A percentile compares a stretch with the other conserved stretches of the same genome.
These are phyloP conservation scores for Petunia secreta DNA, from an alignment of 257 asterid genomes.

Conservation along the genomic window DNA sequence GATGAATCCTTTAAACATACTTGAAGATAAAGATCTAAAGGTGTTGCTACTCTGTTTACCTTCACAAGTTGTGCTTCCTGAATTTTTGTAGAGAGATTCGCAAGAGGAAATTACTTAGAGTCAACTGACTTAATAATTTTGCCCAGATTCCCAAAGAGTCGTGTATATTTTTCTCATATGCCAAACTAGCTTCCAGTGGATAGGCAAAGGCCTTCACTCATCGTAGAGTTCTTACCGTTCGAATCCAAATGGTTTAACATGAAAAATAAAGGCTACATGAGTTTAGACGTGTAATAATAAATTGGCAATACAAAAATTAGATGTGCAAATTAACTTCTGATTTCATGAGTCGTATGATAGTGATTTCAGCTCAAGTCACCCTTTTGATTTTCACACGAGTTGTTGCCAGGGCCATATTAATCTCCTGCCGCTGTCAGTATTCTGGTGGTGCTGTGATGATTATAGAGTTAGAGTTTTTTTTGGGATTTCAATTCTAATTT, in stretches of 20 bases:
- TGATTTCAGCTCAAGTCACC: neutral
- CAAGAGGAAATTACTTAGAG: slow-evolving; percentile 8
- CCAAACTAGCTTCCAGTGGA: slow-evolving; percentile 1
- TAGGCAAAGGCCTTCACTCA: slow-evolving; percentile 16
- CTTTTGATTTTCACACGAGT: no score
- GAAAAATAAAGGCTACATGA: neutral
- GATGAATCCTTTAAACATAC: slow-evolving; percentile 34
- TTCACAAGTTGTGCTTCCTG: slow-evolving; percentile 45
- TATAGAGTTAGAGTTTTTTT: no score
- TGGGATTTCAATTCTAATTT: no score
- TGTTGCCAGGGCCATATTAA: no score
- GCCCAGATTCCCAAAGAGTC: neutral
- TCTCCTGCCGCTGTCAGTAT: no score
- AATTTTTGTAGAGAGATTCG: slow-evolving; percentile 33
- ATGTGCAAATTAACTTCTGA: neutral
- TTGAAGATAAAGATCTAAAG: slow-evolving; percentile 40
- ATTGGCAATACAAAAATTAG: neutral
- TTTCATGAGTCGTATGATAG: slow-evolving; percentile 5
- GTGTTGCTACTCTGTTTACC: slow-evolving; percentile 45
- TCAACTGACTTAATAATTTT: slow-evolving; percentile 16
- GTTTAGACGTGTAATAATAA: slow-evolving; percentile 10
- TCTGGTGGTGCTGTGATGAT: no score
- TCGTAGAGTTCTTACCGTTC: neutral
- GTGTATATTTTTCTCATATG: neutral
- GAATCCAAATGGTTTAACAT: slow-evolving; percentile 21